Conservation (phyloP, 805 yeast species). For the Pichia cephalocereana region DNA sequence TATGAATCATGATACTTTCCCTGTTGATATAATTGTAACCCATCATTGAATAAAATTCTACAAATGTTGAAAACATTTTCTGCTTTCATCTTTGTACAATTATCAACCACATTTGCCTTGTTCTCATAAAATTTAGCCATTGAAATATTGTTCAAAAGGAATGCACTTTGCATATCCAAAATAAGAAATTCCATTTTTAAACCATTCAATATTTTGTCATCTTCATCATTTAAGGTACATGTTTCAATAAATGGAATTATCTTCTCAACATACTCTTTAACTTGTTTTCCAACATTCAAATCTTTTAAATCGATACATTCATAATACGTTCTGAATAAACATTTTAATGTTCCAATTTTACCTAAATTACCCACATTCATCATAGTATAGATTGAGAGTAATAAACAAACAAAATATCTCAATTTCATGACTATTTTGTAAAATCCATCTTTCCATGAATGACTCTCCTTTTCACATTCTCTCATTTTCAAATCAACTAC, state of each 20-base stretch:
- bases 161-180: conserved; percentile 24
- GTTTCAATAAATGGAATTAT: conserved; percentile 18
- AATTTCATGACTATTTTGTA: conserved; percentile 2
- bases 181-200: conserved; percentile 22
- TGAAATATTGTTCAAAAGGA: conserved; percentile 25
- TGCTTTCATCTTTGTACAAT: conserved; percentile 9
- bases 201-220: neutral
- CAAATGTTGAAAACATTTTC: conserved; percentile 21
- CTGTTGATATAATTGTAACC: conserved; percentile 8
- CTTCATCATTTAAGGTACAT: neutral
- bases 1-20: conserved; percentile 6
- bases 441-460: conserved; percentile 4
- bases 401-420: conserved; percentile 24
- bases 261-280: conserved; percentile 25
- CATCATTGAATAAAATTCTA: conserved; percentile 27
- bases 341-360: conserved; percentile 25
- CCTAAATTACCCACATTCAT: conserved; percentile 15
- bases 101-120: conserved; percentile 19
- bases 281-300: conserved; percentile 10
- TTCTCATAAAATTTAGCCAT: conserved; percentile 28
- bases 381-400: conserved; percentile 26
- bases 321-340: conserved; percentile 24
- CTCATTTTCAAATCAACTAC: conserved; percentile 15
- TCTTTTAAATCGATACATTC: conserved; percentile 21
- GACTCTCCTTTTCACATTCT: conserved; percentile 14